A percentile compares a stretch with the other conserved stretches of the same genome.
Conservation (phyloP, 139 green algal species). For the Bryopsis sp. region DNA sequence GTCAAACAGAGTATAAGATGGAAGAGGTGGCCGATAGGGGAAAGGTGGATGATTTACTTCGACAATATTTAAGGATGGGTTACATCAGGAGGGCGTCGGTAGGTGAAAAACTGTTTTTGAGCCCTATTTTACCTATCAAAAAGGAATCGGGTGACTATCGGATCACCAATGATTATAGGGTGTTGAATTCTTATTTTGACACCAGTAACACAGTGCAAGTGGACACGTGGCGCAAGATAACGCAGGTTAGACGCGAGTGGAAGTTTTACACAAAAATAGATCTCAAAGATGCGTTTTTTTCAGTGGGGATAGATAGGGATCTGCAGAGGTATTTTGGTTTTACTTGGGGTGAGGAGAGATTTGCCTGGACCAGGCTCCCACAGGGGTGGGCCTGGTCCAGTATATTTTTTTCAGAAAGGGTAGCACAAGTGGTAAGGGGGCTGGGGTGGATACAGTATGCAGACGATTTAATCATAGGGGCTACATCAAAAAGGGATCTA, state of each 20-base stretch:
- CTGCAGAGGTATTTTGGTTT: constrained; percentile 7
- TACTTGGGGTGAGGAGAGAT: constrained; percentile 4
- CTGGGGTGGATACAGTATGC: constrained; percentile 2
- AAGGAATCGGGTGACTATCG: constrained; percentile 8
- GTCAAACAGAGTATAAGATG: background rate
- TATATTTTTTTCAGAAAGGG: constrained; percentile 12
- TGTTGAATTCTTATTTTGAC: constrained; percentile 14
- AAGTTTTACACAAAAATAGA: constrained; percentile 12
- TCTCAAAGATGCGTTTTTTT: constrained; percentile 19
- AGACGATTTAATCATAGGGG: constrained; percentile 17
- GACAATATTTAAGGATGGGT: constrained; percentile 1
- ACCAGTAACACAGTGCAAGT: background rate
- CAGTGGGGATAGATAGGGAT: background rate
- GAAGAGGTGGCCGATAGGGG: constrained; percentile 3
- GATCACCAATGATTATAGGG: constrained; percentile 17
- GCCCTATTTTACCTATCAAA: constrained; percentile 2
- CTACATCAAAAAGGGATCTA: background rate
- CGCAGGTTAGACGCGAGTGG: constrained; percentile 5
- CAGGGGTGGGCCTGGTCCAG: constrained; percentile 13
- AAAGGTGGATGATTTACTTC: background rate
- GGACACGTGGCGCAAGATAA: constrained; percentile 6
- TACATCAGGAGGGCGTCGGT: background rate
- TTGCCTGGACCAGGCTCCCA: constrained; percentile 6
- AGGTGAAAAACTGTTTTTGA: constrained; percentile 3
- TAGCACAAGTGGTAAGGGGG: constrained; percentile 10